Percentiles rank a stretch among this genome's conserved stretches.
These are phyloP conservation scores for Selaginella tamariscina DNA, from an alignment of 75 land plant genomes.

Conservation along the genomic window DNA sequence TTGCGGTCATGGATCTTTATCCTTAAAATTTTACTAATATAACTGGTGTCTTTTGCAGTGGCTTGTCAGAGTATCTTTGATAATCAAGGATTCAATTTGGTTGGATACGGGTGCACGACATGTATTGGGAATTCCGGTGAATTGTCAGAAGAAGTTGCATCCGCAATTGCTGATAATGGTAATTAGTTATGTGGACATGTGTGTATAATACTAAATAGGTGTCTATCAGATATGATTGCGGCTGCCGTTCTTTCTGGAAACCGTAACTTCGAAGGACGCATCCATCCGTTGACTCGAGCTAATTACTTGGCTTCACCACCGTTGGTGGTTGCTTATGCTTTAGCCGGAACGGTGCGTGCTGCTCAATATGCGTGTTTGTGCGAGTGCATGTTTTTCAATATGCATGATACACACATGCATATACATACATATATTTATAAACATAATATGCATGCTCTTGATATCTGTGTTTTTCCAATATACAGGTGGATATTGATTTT, in stretches of 20 bases:
- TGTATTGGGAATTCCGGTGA: constrained; percentile 97
- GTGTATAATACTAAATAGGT: too few species aligned
- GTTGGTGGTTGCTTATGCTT: constrained; percentile 82
- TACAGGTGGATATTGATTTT: constrained; percentile 85
- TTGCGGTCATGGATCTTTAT: too few species aligned
- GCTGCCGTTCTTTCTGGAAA: constrained; percentile 92
- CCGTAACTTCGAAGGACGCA: constrained; percentile 87
- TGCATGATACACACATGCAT: too few species aligned
- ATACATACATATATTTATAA: too few species aligned
- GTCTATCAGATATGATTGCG: constrained; percentile 66
- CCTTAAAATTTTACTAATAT: background rate
- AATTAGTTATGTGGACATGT: constrained; percentile 2
- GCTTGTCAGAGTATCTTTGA: constrained; percentile 62
- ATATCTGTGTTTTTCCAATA: too few species aligned
- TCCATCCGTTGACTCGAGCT: constrained; percentile 81
- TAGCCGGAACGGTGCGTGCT: constrained; percentile 90
- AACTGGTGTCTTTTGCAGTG: constrained; percentile 36
- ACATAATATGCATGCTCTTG: too few species aligned
- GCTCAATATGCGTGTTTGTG: too few species aligned
- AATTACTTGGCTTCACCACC: constrained; percentile 97
- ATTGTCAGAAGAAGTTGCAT: constrained; percentile 63
- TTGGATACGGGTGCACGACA: constrained; percentile 95
- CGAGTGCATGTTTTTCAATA: too few species aligned
- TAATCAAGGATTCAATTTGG: constrained; percentile 70
- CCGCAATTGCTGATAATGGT: constrained; percentile 81